Evolutionary conservation across 768 basidiomycete species (phyloP).

Genomic region (Leccinum rimulosum): DNA sequence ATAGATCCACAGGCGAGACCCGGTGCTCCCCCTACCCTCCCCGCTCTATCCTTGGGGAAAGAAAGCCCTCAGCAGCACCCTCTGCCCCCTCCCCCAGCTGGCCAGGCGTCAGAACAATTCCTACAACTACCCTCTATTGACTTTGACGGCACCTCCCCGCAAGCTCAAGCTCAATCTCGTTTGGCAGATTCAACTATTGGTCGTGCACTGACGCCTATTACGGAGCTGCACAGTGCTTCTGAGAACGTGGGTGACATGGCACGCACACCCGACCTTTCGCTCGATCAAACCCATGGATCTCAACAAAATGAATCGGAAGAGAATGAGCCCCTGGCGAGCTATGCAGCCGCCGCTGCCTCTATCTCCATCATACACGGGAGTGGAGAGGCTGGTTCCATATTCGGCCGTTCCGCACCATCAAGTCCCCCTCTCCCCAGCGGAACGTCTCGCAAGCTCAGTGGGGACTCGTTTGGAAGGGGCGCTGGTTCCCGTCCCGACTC

Average conservation of each 20-base stretch:
- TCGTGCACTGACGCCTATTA: constrained; percentile 61
- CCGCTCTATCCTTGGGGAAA: constrained; percentile 15
- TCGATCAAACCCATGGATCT: constrained; percentile 17
- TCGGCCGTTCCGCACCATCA: constrained; percentile 17
- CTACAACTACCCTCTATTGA: constrained; percentile 58
- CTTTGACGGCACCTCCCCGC: constrained; percentile 37
- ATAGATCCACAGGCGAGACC: constrained; percentile 20
- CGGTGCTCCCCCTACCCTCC: constrained; percentile 15
- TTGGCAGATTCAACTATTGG: constrained; percentile 19
- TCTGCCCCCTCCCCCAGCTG: constrained; percentile 18
- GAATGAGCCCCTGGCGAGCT: constrained; percentile 19
- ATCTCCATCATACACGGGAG: constrained; percentile 21
- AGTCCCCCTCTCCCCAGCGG: constrained; percentile 29
- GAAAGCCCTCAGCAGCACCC: constrained; percentile 30
- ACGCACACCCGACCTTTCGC: constrained; percentile 14
- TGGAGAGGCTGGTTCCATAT: constrained; percentile 14
- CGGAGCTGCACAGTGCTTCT: constrained; percentile 43
- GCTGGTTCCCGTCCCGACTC: constrained; percentile 39
- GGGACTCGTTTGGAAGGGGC: constrained; percentile 33
- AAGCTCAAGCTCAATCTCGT: constrained; percentile 14
- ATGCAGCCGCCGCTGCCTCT: constrained; percentile 16
- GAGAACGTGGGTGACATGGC: constrained; percentile 28
- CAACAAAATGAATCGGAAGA: constrained; percentile 27
- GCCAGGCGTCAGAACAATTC: constrained; percentile 9
- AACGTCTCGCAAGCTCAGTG: constrained; percentile 31